Evolutionary conservation across 257 asterid species (phyloP).

Genomic region (Solanum sitiens): DNA sequence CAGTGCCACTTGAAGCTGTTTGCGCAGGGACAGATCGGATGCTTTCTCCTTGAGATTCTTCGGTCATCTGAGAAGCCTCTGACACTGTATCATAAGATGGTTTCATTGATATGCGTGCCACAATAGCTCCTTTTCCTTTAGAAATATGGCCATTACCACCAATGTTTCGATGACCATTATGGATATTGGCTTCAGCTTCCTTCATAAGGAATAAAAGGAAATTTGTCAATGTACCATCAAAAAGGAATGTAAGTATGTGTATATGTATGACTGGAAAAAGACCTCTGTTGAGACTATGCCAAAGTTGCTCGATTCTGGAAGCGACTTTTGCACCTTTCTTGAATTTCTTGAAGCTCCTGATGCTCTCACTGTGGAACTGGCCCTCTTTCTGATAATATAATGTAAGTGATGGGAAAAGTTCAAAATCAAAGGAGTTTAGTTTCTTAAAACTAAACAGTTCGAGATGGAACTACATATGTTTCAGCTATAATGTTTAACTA

Average conservation of each 20-base stretch:
- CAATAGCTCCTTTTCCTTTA: conserved; percentile 40
- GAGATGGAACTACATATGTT: background rate
- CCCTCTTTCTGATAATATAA: conserved; percentile 42
- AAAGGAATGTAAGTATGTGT: background rate
- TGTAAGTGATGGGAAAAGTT: background rate
- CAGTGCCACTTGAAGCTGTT: conserved; percentile 29
- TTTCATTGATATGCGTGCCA: conserved; percentile 29
- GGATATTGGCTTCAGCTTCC: conserved; percentile 33
- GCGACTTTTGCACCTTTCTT: conserved; percentile 38
- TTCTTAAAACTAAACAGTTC: background rate
- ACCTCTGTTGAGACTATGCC: conserved; percentile 49
- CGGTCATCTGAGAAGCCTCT: conserved; percentile 53
- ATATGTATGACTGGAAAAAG: background rate
- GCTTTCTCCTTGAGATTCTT: conserved; percentile 46
- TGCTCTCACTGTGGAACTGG: conserved; percentile 20
- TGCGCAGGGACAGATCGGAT: conserved; percentile 47
- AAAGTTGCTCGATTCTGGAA: conserved; percentile 41
- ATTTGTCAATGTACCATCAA: background rate
- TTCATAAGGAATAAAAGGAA: conserved; percentile 2
- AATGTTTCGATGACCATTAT: conserved; percentile 21
- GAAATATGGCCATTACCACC: conserved; percentile 1
- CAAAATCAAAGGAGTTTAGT: background rate
- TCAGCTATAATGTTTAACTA: background rate
- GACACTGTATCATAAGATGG: conserved; percentile 56
- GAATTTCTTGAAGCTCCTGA: conserved; percentile 37